These are phyloP conservation scores for Phytophthora cajani DNA, from an alignment of 352 stramenopile species.

Conservation along the genomic window DNA sequence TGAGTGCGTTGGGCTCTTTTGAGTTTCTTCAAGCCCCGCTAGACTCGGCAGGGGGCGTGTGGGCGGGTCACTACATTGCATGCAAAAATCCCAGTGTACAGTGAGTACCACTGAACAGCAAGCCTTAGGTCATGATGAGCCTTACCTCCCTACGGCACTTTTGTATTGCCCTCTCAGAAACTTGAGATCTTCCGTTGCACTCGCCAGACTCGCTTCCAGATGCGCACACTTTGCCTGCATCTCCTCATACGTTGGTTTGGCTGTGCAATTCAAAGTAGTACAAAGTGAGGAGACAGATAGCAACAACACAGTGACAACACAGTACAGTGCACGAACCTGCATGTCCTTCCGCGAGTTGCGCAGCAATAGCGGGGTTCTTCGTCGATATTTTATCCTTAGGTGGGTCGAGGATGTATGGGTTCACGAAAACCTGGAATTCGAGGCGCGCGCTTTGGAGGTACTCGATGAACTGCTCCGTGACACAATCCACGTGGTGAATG, in stretches of 20 bases:
- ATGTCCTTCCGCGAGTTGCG: slow-evolving; percentile 56
- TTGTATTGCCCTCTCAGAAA: slow-evolving; percentile 67
- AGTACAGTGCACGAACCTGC: slow-evolving; percentile 34
- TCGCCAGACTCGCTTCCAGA: slow-evolving; percentile 54
- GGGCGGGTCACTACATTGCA: slow-evolving; percentile 47
- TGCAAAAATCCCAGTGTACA: background rate
- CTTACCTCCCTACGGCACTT: slow-evolving; percentile 54
- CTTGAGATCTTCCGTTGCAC: slow-evolving; percentile 47
- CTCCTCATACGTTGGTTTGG: slow-evolving; percentile 58
- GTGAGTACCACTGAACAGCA: background rate
- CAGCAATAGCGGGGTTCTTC: slow-evolving; percentile 72
- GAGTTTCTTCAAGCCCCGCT: background rate
- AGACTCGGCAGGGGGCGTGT: slow-evolving; percentile 17
- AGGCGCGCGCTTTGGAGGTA: slow-evolving; percentile 84
- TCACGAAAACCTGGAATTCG: slow-evolving; percentile 91
- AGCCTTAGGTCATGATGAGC: slow-evolving; percentile 17
- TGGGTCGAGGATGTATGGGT: slow-evolving; percentile 87
- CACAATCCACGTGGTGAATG: slow-evolving; percentile 86
- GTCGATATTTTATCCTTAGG: slow-evolving; percentile 87
- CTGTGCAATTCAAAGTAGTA: slow-evolving; percentile 20
- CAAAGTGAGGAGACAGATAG: background rate
- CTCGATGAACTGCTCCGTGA: slow-evolving; percentile 89
- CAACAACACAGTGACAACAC: background rate
- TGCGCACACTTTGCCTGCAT: slow-evolving; percentile 60
- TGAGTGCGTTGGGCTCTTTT: slow-evolving; percentile 15